phyloP scores from a whole-genome alignment of 2,329 filamentous ascomycete genomes.

The Fusarium zealandicum region DNA sequence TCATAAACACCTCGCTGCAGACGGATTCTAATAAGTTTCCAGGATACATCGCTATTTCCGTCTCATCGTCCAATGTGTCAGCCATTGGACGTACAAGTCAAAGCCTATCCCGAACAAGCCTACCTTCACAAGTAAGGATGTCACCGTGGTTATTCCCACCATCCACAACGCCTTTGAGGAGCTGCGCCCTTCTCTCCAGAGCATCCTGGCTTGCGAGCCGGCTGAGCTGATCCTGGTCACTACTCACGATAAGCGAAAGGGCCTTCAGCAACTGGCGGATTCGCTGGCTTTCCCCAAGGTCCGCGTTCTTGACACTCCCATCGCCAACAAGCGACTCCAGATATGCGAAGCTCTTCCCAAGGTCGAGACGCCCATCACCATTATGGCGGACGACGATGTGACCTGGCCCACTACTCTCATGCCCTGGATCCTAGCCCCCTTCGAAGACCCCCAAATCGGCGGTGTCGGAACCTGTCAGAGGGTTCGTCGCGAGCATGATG shows the following conservation, averaged over 20 bases:
- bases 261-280: constrained; percentile 70
- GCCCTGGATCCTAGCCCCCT: constrained; percentile 91
- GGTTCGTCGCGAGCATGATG: constrained; percentile 72
- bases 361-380: constrained; percentile 82
- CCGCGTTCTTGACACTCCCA: constrained; percentile 76
- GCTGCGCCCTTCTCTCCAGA: constrained; percentile 79
- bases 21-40: constrained; percentile 29
- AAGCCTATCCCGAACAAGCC: constrained; percentile 83
- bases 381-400: constrained; percentile 96
- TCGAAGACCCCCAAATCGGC: constrained; percentile 83
- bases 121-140: constrained; percentile 80
- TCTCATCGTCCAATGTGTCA: constrained; percentile 82
- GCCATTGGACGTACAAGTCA: constrained; percentile 87
- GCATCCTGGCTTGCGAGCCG: constrained; percentile 74
- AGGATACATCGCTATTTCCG: constrained; percentile 90
- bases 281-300: constrained; percentile 68
- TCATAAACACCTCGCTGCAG: not conserved
- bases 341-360: constrained; percentile 90
- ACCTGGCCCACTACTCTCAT: constrained; percentile 87
- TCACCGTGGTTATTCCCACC: constrained; percentile 92
- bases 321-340: constrained; percentile 95
- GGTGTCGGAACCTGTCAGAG: constrained; percentile 93
- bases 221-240: constrained; percentile 84
- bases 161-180: constrained; percentile 88
- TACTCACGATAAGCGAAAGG: constrained; percentile 78